These are phyloP conservation scores for Tieghemostelium lacteum DNA, from an alignment of 78 protist genomes.

Conservation along the genomic window DNA sequence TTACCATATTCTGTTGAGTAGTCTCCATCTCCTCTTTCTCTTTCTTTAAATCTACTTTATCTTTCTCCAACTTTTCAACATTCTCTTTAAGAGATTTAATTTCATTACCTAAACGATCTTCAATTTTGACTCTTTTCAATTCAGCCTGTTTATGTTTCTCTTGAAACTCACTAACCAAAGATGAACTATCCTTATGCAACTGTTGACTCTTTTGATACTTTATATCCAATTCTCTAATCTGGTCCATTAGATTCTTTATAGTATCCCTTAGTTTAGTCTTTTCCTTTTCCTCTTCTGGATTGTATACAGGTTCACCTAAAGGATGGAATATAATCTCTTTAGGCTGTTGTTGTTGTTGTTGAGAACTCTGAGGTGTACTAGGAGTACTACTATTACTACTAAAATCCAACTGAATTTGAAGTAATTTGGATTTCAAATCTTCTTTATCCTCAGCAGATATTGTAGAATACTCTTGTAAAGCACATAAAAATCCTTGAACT, in stretches of 20 bases:
- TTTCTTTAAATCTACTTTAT: conserved; percentile 1
- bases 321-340: conserved; percentile 63
- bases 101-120: conserved; percentile 39
- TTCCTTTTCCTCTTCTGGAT: conserved; percentile 50
- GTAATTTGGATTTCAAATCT: neutral
- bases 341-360: conserved; percentile 12
- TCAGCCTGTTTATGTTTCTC: conserved; percentile 52
- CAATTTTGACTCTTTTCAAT: conserved; percentile 57
- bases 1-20: neutral
- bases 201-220: neutral
- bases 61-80: neutral
- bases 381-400: neutral
- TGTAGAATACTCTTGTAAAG: neutral
- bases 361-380: neutral
- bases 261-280: conserved; percentile 58
- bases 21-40: conserved; percentile 1
- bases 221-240: conserved; percentile 35
- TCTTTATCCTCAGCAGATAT: neutral
- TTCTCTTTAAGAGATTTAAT: conserved; percentile 7
- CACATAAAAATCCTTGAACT: neutral
- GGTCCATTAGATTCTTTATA: conserved; percentile 66
- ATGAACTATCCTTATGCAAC: neutral
- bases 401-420: neutral
- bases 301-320: conserved; percentile 50
- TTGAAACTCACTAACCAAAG: neutral